A percentile compares a stretch with the other conserved stretches of the same genome.
Conservation (phyloP, 345 rosid species). For the Microcos paniculata region DNA sequence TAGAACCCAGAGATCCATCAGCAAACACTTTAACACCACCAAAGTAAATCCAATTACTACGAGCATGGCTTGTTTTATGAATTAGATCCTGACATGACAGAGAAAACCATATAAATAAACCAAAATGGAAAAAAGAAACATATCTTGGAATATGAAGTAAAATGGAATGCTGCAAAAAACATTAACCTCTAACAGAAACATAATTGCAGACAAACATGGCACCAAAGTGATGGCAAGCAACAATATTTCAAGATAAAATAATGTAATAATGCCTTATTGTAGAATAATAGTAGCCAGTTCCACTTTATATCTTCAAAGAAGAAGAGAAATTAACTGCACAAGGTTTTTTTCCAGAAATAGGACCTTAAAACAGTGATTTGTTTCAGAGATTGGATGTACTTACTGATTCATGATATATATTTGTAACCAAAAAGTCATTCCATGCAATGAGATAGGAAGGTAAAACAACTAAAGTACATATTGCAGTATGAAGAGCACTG, state of each 20-base stretch:
- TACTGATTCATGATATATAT: not conserved
- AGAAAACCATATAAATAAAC: not conserved
- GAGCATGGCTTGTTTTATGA: conserved; percentile 41
- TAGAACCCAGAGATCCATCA: conserved; percentile 91
- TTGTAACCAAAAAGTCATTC: not conserved
- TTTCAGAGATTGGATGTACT: not conserved
- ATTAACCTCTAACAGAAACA: not conserved
- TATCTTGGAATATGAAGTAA: not conserved
- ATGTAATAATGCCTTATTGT: not conserved
- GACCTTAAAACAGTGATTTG: not conserved
- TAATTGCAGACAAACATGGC: not conserved
- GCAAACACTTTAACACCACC: conserved; percentile 94
- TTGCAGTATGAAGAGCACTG: not conserved
- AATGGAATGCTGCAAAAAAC: not conserved
- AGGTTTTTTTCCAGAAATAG: not conserved
- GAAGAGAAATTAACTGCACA: not conserved
- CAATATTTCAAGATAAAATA: not conserved
- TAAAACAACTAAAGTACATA: not conserved
- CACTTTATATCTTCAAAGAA: not conserved
- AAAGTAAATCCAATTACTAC: conserved; percentile 74
- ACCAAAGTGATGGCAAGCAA: not conserved
- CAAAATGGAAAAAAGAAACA: not conserved
- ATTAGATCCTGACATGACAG: conserved; percentile 46
- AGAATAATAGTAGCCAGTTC: not conserved
- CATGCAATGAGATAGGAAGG: not conserved